These are phyloP conservation scores for Dalbergia oliveri DNA, from an alignment of 306 rosid species.

Conservation along the genomic window DNA sequence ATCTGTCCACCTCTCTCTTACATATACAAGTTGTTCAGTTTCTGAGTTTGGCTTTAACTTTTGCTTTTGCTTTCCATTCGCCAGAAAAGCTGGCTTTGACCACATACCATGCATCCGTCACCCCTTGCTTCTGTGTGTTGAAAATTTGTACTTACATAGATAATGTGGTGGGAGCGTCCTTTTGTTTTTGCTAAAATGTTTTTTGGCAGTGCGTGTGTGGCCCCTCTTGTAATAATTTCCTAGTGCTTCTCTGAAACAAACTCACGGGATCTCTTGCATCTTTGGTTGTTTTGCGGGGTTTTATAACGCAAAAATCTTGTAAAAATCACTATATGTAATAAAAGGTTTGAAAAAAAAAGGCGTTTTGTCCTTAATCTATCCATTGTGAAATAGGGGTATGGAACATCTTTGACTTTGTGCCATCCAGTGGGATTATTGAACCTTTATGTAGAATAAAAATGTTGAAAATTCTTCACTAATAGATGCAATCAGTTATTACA, in stretches of 20 bases:
- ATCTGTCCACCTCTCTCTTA: not conserved
- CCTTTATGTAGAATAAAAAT: not conserved
- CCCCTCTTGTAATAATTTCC: slow-evolving; percentile 32
- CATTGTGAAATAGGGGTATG: not conserved
- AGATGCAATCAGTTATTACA: not conserved
- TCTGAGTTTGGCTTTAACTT: slow-evolving; percentile 59
- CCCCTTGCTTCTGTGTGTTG: not conserved
- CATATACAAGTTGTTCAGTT: slow-evolving; percentile 7
- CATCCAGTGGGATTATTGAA: slow-evolving; percentile 9
- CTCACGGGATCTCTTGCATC: slow-evolving; percentile 49
- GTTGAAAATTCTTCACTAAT: slow-evolving; percentile 13
- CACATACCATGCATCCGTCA: slow-evolving; percentile 19
- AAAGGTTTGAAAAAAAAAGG: not conserved
- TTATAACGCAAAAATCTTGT: not conserved
- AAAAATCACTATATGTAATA: slow-evolving; percentile 9
- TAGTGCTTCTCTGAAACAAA: slow-evolving; percentile 48
- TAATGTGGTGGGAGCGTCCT: slow-evolving; percentile 6
- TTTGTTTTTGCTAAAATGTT: slow-evolving; percentile 46
- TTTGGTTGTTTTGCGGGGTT: slow-evolving; percentile 25
- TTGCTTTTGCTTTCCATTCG: slow-evolving; percentile 76
- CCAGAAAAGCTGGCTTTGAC: slow-evolving; percentile 73
- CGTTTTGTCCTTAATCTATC: slow-evolving; percentile 31
- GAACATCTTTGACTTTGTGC: slow-evolving; percentile 1
- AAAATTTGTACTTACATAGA: slow-evolving; percentile 34
- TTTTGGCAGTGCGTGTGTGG: slow-evolving; percentile 31